These are phyloP conservation scores for Corylus heterophylla DNA, from an alignment of 306 rosid genomes.

Conservation along the genomic window DNA sequence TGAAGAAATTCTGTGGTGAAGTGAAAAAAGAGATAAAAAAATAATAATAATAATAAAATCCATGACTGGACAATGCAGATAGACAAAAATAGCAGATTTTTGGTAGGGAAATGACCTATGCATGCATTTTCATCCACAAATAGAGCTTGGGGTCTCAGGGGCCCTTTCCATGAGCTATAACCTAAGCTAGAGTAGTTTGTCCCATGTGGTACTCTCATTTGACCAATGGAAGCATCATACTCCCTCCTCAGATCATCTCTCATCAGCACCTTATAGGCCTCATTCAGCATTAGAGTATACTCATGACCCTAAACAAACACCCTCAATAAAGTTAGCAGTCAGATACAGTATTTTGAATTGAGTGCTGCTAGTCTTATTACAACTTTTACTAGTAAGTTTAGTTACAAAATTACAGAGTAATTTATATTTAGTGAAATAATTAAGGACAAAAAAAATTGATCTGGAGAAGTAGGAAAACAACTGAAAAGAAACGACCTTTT, in stretches of 20 bases:
- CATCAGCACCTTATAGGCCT: constrained; percentile 75
- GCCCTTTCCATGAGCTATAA: constrained; percentile 73
- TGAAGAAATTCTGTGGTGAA: neutral
- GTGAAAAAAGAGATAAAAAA: neutral
- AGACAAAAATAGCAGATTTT: constrained; percentile 1
- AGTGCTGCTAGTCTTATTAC: too few relatives aligned
- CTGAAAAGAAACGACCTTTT: constrained; percentile 40
- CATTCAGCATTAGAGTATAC: constrained; percentile 58
- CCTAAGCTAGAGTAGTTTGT: constrained; percentile 37
- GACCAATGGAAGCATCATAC: constrained; percentile 60
- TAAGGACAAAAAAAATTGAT: too few relatives aligned
- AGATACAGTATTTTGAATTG: neutral
- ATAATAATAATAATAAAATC: neutral
- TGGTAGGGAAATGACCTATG: constrained; percentile 49
- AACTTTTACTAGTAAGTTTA: too few relatives aligned
- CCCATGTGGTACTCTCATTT: constrained; percentile 37
- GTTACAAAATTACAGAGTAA: too few relatives aligned
- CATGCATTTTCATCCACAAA: constrained; percentile 88
- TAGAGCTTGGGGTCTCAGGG: constrained; percentile 62
- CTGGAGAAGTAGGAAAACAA: too few relatives aligned
- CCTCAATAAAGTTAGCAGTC: neutral
- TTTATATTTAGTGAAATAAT: too few relatives aligned
- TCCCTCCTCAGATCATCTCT: constrained; percentile 54
- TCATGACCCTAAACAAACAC: constrained; percentile 56
- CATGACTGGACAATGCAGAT: neutral